phyloP scores from a whole-genome alignment of 1,284 basidiomycete species.

The Ceratobasidium sp. region DNA sequence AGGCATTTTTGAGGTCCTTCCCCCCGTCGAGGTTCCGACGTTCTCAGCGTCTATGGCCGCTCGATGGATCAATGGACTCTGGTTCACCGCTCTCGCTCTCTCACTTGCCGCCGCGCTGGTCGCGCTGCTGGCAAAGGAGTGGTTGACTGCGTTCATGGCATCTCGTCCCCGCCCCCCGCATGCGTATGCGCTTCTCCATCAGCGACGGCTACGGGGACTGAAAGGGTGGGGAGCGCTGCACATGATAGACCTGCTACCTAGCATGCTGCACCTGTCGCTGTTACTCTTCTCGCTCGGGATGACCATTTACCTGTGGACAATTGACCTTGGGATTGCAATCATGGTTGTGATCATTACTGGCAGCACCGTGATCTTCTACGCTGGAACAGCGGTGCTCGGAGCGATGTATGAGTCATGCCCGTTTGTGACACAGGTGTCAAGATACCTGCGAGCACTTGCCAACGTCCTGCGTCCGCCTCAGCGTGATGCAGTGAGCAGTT shows the following conservation, averaged over 20 bases:
- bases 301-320: neutral
- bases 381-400: neutral
- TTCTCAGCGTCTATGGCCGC: neutral
- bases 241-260: slow-evolving; percentile 33
- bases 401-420: slow-evolving; percentile 10
- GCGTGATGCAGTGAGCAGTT: neutral
- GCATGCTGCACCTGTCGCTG: slow-evolving; percentile 34
- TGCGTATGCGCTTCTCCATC: neutral
- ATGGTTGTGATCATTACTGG: neutral
- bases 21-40: neutral
- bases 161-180: neutral
- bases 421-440: neutral
- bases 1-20: neutral
- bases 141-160: slow-evolving; percentile 1
- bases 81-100: slow-evolving; percentile 14
- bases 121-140: slow-evolving; percentile 26
- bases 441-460: neutral
- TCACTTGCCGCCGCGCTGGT: slow-evolving; percentile 17
- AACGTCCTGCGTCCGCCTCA: too few relatives aligned
- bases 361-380: neutral
- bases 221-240: slow-evolving; percentile 27
- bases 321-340: slow-evolving; percentile 1
- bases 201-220: slow-evolving; percentile 17
- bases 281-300: slow-evolving; percentile 40
- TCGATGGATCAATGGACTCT: slow-evolving; percentile 25